Conservation (phyloP, 352 stramenopile genomes). For the Globisporangium takayamanum region DNA sequence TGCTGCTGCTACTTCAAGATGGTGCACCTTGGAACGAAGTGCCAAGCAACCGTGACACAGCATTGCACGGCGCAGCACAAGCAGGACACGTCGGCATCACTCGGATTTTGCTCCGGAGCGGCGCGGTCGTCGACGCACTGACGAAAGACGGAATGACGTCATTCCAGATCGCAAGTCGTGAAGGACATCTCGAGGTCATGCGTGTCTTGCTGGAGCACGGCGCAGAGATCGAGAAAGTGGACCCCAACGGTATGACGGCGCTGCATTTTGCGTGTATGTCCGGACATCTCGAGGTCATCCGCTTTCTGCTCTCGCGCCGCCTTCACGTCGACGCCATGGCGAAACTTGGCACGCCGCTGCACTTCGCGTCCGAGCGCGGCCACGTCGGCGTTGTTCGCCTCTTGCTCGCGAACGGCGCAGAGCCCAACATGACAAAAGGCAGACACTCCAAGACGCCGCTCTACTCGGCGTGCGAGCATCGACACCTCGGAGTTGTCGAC, state of each 20-base stretch:
- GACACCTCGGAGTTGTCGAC: no score
- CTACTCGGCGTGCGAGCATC: no score
- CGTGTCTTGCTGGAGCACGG: no score
- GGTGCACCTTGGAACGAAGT: no score
- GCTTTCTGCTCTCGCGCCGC: not conserved
- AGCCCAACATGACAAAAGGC: not conserved
- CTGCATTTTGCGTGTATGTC: not conserved
- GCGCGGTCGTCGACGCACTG: no score
- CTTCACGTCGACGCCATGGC: not conserved
- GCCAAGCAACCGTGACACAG: no score
- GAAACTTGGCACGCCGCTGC: not conserved
- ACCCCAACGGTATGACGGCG: not conserved
- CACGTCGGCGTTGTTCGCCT: not conserved
- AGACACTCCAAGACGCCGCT: not conserved
- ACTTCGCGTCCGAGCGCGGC: not conserved
- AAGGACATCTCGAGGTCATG: no score
- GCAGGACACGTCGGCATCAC: not conserved
- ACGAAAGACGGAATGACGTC: no score
- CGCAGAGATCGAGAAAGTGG: not conserved
- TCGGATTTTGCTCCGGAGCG: no score
- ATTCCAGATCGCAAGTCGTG: no score
- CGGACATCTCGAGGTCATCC: not conserved
- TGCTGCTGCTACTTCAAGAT: no score
- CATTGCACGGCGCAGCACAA: no score
- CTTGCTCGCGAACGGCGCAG: not conserved